Conservation (phyloP, 768 basidiomycete genomes). For the Lactarius psammicola region DNA sequence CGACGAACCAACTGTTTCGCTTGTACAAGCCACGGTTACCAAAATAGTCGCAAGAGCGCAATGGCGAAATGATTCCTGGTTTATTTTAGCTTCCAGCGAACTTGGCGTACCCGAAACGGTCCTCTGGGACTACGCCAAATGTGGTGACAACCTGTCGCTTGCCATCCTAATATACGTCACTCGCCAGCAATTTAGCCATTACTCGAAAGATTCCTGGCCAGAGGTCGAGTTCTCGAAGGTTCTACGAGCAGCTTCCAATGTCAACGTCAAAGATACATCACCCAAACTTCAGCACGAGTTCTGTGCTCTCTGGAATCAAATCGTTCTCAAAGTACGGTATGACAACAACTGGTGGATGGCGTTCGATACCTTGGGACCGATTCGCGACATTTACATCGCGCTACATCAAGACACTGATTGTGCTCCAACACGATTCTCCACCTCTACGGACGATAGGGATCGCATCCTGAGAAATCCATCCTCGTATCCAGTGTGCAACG, state of each 20-base stretch:
- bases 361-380: too few relatives aligned
- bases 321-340: too few relatives aligned
- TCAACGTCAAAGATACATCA: neutral
- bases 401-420: too few relatives aligned
- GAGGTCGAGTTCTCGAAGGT: neutral
- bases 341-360: too few relatives aligned
- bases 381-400: too few relatives aligned
- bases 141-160: neutral
- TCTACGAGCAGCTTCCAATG: neutral
- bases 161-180: neutral
- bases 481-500: too few relatives aligned
- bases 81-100: neutral
- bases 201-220: neutral
- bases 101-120: neutral
- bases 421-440: too few relatives aligned
- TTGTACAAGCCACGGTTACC: neutral
- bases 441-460: too few relatives aligned
- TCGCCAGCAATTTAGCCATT: neutral
- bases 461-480: too few relatives aligned
- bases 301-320: too few relatives aligned
- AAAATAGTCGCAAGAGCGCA: neutral
- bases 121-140: neutral
- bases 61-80: neutral
- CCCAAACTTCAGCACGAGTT: neutral
- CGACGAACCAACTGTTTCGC: neutral